Conservation (phyloP, 192 early-diverging fungal species). For the Dissophora globulifera region DNA sequence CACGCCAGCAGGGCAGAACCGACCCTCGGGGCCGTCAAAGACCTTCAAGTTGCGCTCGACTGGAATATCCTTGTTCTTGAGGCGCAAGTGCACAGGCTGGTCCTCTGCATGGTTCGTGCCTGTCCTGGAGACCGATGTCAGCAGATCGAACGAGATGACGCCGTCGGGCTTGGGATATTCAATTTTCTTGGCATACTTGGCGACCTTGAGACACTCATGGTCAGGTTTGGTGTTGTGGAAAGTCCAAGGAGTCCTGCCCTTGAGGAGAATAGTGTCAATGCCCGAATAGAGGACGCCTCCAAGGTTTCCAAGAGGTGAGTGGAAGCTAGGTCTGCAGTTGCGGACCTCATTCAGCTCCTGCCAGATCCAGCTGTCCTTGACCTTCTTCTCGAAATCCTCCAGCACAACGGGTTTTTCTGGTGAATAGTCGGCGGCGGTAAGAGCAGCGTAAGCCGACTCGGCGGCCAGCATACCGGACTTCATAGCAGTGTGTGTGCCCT, state of each 20-base stretch:
- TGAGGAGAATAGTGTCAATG: slow-evolving; percentile 88
- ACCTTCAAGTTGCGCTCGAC: slow-evolving; percentile 83
- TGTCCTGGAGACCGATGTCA: slow-evolving; percentile 90
- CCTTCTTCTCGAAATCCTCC: slow-evolving; percentile 79
- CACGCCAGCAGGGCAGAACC: slow-evolving; percentile 98
- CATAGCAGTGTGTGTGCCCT: slow-evolving; percentile 99
- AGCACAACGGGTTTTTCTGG: slow-evolving; percentile 73
- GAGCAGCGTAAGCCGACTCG: slow-evolving; percentile 85
- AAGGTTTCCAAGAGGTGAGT: slow-evolving; percentile 83
- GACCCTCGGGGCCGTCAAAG: slow-evolving; percentile 94
- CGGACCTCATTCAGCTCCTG: slow-evolving; percentile 92
- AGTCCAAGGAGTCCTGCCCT: slow-evolving; percentile 94
- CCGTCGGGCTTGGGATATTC: slow-evolving; percentile 98
- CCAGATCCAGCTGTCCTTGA: slow-evolving; percentile 90
- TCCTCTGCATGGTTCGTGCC: slow-evolving; percentile 95
- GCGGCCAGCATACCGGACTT: slow-evolving; percentile 97
- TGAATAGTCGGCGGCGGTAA: slow-evolving; percentile 61
- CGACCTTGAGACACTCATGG: slow-evolving; percentile 78
- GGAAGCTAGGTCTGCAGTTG: slow-evolving; percentile 95
- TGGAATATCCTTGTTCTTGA: slow-evolving; percentile 80
- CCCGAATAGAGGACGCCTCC: slow-evolving; percentile 92
- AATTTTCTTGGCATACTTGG: slow-evolving; percentile 78
- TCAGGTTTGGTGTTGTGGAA: slow-evolving; percentile 90
- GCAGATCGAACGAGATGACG: slow-evolving; percentile 93
- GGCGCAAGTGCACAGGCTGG: slow-evolving; percentile 92